Conservation (phyloP, 768 basidiomycete species). For the Phlegmacium glaucopus region DNA sequence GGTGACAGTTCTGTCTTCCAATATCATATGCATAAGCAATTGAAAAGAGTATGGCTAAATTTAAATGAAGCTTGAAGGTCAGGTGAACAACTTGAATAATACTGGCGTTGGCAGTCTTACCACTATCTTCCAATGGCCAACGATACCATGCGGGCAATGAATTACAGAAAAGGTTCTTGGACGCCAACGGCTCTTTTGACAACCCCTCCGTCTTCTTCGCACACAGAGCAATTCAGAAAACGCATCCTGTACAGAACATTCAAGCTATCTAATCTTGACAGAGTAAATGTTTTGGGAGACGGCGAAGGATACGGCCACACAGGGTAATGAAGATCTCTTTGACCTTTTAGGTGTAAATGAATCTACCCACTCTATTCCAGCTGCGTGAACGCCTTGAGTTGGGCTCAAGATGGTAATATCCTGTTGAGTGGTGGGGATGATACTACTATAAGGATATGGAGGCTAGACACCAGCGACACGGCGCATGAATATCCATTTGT, state of each 20-base stretch:
- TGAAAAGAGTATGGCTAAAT: too few relatives aligned
- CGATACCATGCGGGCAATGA: not conserved
- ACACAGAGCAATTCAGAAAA: constrained; percentile 24
- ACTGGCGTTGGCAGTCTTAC: too few relatives aligned
- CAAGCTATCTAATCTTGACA: constrained; percentile 40
- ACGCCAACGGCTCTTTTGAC: constrained; percentile 6
- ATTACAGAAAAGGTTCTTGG: constrained; percentile 3
- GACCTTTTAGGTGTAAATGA: not conserved
- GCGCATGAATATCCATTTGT: constrained; percentile 57
- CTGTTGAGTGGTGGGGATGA: constrained; percentile 75
- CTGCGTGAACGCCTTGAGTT: constrained; percentile 76
- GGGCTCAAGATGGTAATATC: constrained; percentile 63
- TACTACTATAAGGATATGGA: constrained; percentile 78
- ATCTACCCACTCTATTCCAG: constrained; percentile 27
- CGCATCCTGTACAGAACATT: constrained; percentile 22
- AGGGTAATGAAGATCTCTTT: constrained; percentile 40
- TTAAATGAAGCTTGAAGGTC: too few relatives aligned
- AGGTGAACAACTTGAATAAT: too few relatives aligned
- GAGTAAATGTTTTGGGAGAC: constrained; percentile 72
- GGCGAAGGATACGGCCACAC: constrained; percentile 52
- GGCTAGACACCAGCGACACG: constrained; percentile 46
- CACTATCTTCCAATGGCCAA: too few relatives aligned
- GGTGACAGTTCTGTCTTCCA: too few relatives aligned
- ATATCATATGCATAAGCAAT: too few relatives aligned
- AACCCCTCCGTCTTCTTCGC: constrained; percentile 15